Evolutionary conservation across 176 grass and related monocot species (phyloP).

Genomic region (Oryza australiensis): DNA sequence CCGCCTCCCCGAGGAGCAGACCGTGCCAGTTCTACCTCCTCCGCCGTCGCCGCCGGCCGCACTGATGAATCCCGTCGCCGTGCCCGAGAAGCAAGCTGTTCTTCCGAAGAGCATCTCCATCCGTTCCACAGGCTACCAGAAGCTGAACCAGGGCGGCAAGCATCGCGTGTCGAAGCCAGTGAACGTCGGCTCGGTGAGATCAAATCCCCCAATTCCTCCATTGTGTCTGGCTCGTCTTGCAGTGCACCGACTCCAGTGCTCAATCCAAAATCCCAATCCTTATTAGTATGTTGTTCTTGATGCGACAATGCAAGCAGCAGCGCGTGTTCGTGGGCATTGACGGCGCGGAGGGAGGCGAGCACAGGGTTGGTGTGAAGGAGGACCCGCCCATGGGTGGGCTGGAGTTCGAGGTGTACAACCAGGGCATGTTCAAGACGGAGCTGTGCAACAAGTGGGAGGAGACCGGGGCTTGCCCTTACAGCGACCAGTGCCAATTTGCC

Average conservation of each 20-base stretch:
- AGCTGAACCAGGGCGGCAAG: constrained; percentile 42
- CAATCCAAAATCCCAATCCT: background rate
- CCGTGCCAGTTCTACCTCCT: constrained; percentile 2
- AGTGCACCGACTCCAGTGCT: constrained; percentile 6
- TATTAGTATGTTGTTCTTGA: constrained; percentile 13
- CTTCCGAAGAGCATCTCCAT: constrained; percentile 86
- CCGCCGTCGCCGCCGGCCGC: constrained; percentile 14
- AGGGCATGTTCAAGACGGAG: constrained; percentile 99
- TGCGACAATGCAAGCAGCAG: constrained; percentile 59
- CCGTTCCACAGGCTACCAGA: constrained; percentile 73
- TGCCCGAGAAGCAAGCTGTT: constrained; percentile 41
- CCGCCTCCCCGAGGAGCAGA: constrained; percentile 20
- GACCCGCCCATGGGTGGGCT: constrained; percentile 40
- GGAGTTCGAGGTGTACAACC: constrained; percentile 87
- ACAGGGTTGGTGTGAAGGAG: constrained; percentile 15
- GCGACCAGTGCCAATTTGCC: constrained; percentile 89
- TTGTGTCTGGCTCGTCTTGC: background rate
- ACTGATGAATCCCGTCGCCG: constrained; percentile 17
- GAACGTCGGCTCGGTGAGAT: constrained; percentile 54
- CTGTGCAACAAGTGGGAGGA: constrained; percentile 99
- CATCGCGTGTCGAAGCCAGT: constrained; percentile 35
- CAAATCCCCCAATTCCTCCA: background rate
- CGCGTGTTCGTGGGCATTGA: constrained; percentile 54
- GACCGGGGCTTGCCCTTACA: constrained; percentile 69
- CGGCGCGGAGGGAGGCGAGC: constrained; percentile 18